Evolutionary conservation across 129 eudicot genomes (phyloP).

Genomic region (Flaveria trinervia): DNA sequence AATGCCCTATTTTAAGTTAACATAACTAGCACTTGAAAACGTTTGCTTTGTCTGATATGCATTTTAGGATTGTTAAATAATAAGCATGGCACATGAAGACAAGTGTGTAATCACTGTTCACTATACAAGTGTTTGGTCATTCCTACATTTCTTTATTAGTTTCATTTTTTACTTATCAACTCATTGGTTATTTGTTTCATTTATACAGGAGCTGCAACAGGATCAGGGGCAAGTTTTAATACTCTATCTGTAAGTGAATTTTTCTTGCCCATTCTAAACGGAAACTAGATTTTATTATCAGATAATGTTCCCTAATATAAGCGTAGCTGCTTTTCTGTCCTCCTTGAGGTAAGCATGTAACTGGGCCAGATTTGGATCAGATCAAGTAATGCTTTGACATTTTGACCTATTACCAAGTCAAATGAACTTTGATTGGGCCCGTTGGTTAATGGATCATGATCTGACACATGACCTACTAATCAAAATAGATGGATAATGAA

Average conservation of each 20-base stretch:
- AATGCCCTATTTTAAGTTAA: background rate
- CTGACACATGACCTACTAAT: conserved; percentile 3
- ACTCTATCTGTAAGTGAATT: conserved; percentile 65
- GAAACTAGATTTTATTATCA: background rate
- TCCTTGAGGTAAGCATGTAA: background rate
- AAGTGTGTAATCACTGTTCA: background rate
- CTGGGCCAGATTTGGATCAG: background rate
- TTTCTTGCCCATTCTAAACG: background rate
- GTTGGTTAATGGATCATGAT: background rate
- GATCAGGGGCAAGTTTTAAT: conserved; percentile 84
- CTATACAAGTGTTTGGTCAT: background rate
- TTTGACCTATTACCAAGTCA: background rate
- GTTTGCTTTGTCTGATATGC: conserved; percentile 7
- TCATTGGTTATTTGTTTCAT: conserved; percentile 4
- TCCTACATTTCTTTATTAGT: background rate
- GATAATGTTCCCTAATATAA: background rate
- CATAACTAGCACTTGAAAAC: background rate
- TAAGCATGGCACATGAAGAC: background rate
- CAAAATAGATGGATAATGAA: background rate
- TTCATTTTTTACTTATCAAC: background rate
- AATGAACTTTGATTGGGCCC: background rate
- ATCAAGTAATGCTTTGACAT: background rate
- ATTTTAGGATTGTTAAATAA: background rate
- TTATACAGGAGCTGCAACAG: conserved; percentile 78
- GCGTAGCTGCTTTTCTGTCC: background rate